These are phyloP conservation scores for Karstenula rhodostoma DNA, from an alignment of 2,329 filamentous ascomycete species.

Conservation along the genomic window DNA sequence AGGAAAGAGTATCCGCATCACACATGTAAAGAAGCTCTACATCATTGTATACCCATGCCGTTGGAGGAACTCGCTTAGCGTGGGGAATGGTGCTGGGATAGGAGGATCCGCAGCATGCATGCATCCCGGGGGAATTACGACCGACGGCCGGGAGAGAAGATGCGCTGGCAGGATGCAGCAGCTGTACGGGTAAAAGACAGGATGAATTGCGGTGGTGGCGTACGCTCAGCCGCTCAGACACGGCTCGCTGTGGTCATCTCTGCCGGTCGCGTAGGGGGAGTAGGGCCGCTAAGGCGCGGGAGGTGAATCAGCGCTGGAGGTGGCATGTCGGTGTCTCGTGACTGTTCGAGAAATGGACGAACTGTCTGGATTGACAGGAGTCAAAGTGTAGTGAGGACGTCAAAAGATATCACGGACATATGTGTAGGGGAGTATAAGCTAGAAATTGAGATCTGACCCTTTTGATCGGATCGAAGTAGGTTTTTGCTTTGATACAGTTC, in stretches of 20 bases:
- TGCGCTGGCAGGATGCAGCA: not conserved
- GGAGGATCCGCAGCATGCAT: constrained; percentile 2
- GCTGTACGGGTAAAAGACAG: not conserved
- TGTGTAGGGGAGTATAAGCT: too few relatives aligned
- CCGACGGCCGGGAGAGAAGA: not conserved
- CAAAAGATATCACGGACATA: too few relatives aligned
- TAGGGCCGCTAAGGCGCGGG: not conserved
- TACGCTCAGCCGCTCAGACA: not conserved
- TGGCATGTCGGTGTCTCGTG: not conserved
- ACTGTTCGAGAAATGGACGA: too few relatives aligned
- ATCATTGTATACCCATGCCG: not conserved
- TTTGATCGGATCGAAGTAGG: too few relatives aligned
- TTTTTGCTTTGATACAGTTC: too few relatives aligned
- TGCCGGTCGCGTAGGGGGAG: not conserved
- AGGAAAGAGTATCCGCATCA: not conserved
- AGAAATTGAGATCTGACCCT: too few relatives aligned
- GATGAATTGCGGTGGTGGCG: not conserved
- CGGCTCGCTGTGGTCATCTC: not conserved
- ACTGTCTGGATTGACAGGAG: too few relatives aligned
- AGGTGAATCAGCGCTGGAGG: not conserved
- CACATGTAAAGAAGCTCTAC: not conserved
- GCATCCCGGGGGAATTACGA: not conserved
- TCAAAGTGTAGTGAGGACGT: too few relatives aligned
- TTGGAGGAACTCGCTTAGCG: not conserved
- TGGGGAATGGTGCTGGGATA: not conserved